phyloP scores from a whole-genome alignment of 352 stramenopile genomes.

The Globisporangium canariense region DNA sequence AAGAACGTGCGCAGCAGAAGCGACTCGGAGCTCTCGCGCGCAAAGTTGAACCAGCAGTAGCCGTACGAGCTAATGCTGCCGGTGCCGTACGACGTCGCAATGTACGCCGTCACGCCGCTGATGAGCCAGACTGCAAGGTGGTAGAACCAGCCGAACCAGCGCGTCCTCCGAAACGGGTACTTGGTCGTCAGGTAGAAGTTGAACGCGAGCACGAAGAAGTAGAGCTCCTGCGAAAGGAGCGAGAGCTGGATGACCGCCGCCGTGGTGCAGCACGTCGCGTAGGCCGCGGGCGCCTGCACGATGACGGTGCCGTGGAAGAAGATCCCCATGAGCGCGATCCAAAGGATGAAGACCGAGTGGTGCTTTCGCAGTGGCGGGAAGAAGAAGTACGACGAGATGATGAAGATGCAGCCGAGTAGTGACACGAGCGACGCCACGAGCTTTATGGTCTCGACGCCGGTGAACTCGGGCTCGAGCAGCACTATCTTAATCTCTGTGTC shows the following conservation, averaged over 20 bases:
- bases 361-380: constrained; percentile 81
- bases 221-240: constrained; percentile 78
- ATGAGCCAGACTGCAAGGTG: constrained; percentile 66
- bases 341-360: constrained; percentile 75
- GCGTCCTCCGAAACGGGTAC: constrained; percentile 78
- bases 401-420: constrained; percentile 69
- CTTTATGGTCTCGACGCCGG: constrained; percentile 47
- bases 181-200: constrained; percentile 88
- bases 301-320: constrained; percentile 75
- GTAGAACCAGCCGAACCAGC: constrained; percentile 65
- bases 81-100: constrained; percentile 38
- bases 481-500: background rate
- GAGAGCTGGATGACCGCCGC: constrained; percentile 65
- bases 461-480: constrained; percentile 52
- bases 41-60: constrained; percentile 76
- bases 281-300: constrained; percentile 41
- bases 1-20: constrained; percentile 68
- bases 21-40: constrained; percentile 42
- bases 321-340: constrained; percentile 79
- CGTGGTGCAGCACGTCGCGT: constrained; percentile 55
- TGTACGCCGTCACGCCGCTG: constrained; percentile 44
- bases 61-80: constrained; percentile 70
- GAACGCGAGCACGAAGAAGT: constrained; percentile 83
- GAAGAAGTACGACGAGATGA: constrained; percentile 75
- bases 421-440: constrained; percentile 64